Conservation (phyloP, 164 flowering plant genomes). For the Nymphaea thermarum region DNA sequence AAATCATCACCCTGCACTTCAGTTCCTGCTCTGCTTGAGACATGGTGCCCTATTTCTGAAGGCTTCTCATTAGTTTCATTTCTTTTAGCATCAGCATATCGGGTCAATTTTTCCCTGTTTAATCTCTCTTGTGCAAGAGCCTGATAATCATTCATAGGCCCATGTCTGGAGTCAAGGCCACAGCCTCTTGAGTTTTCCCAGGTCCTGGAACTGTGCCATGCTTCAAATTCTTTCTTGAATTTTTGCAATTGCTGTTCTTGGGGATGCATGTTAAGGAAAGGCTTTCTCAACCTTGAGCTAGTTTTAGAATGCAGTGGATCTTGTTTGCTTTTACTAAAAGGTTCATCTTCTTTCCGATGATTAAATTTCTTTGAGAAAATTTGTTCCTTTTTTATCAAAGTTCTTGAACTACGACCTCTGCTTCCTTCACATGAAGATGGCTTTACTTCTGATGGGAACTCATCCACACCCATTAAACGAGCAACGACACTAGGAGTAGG, state of each 20-base stretch:
- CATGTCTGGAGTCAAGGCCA: slow-evolving; percentile 25
- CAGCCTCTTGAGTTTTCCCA: slow-evolving; percentile 50
- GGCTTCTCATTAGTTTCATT: slow-evolving; percentile 13
- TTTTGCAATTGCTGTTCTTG: slow-evolving; percentile 92
- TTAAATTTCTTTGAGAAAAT: slow-evolving; percentile 13
- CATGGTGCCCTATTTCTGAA: slow-evolving; percentile 5
- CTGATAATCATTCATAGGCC: slow-evolving; percentile 16
- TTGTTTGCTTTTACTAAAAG: neutral
- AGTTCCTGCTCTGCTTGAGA: neutral
- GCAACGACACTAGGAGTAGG: slow-evolving; percentile 86
- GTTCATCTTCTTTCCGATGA: neutral
- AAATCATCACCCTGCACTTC: neutral
- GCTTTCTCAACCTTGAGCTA: slow-evolving; percentile 13
- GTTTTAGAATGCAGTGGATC: neutral
- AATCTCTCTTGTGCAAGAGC: slow-evolving; percentile 41
- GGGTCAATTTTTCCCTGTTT: slow-evolving; percentile 35
- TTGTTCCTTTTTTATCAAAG: slow-evolving; percentile 19
- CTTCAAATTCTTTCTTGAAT: slow-evolving; percentile 95
- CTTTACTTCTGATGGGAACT: slow-evolving; percentile 41
- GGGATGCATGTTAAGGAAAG: slow-evolving; percentile 72
- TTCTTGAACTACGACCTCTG: slow-evolving; percentile 13
- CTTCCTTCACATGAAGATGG: slow-evolving; percentile 20
- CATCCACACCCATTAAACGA: slow-evolving; percentile 86
- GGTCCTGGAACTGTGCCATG: slow-evolving; percentile 78
- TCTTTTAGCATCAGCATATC: slow-evolving; percentile 20